Evolutionary conservation across 2,329 filamentous ascomycete species (phyloP).

Genomic region (Paraphaeosphaeria minitans): DNA sequence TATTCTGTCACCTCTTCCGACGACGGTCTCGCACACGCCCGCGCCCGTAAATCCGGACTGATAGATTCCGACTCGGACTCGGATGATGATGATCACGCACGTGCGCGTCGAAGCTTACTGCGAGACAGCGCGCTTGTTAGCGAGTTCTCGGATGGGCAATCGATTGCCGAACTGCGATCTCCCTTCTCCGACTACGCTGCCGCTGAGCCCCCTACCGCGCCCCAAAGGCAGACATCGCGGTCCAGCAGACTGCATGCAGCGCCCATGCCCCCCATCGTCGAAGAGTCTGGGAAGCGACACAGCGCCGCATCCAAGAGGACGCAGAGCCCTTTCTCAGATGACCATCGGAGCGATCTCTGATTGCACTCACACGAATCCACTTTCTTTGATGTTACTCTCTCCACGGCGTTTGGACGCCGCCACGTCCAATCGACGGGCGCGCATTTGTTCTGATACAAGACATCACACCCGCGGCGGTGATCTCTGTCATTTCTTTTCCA

Average conservation of each 20-base stretch:
- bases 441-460: conserved; percentile 5
- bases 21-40: conserved; percentile 38
- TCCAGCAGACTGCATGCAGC: conserved; percentile 33
- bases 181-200: conserved; percentile 41
- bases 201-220: conserved; percentile 33
- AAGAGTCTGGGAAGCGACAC: conserved; percentile 49
- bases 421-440: conserved; percentile 17
- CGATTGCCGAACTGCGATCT: conserved; percentile 41
- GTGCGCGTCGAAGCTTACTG: conserved; percentile 38
- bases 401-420: conserved; percentile 18
- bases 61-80: conserved; percentile 41
- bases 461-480: conserved; percentile 17
- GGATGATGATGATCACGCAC: conserved; percentile 43
- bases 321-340: conserved; percentile 43
- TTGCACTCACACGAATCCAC: neutral
- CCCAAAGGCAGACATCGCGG: conserved; percentile 37
- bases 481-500: conserved; percentile 1
- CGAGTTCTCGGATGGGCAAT: conserved; percentile 41
- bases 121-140: conserved; percentile 38
- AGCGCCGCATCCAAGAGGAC: conserved; percentile 40
- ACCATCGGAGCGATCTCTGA: conserved; percentile 36
- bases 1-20: conserved; percentile 40
- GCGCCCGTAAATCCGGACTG: conserved; percentile 33
- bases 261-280: conserved; percentile 53
- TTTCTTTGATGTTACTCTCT: conserved; percentile 7